A percentile compares a stretch with the other conserved stretches of the same genome.
phyloP scores from a whole-genome alignment of 805 yeast species.

The Nakazawaea sp. region DNA sequence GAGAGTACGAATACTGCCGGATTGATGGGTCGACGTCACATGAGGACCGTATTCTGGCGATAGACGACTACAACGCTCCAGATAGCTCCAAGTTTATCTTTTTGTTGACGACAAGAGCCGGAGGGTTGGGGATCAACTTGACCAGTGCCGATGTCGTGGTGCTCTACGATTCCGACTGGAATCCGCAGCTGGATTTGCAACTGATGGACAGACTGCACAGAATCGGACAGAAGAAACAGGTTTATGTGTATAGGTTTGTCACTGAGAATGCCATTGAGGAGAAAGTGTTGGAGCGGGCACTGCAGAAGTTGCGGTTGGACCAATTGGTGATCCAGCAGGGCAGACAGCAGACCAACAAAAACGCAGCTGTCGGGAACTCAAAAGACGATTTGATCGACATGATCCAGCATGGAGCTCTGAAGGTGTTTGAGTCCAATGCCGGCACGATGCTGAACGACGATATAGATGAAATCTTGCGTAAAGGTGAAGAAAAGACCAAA shows the following conservation, averaged over 20 bases:
- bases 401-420: slow-evolving; percentile 96
- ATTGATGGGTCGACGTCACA: slow-evolving; percentile 93
- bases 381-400: slow-evolving; percentile 87
- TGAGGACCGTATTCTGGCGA: slow-evolving; percentile 87
- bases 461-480: slow-evolving; percentile 73
- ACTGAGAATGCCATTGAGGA: slow-evolving; percentile 96
- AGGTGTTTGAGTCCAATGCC: slow-evolving; percentile 57
- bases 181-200: slow-evolving; percentile 95
- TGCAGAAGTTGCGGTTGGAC: slow-evolving; percentile 86
- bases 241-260: slow-evolving; percentile 83
- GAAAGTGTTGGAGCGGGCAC: slow-evolving; percentile 92
- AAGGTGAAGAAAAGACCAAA: slow-evolving; percentile 79
- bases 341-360: slow-evolving; percentile 36
- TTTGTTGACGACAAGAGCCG: slow-evolving; percentile 89
- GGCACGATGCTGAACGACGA: slow-evolving; percentile 45
- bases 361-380: slow-evolving; percentile 39
- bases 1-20: slow-evolving; percentile 82
- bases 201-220: slow-evolving; percentile 99
- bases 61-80: slow-evolving; percentile 85
- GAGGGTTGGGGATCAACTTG: slow-evolving; percentile 91
- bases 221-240: slow-evolving; percentile 96
- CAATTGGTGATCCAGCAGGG: slow-evolving; percentile 96
- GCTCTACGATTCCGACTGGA: slow-evolving; percentile 92
- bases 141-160: slow-evolving; percentile 90
- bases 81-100: slow-evolving; percentile 79